Conservation (phyloP, 495 filamentous ascomycete species). For the Aspergillus campestris region DNA sequence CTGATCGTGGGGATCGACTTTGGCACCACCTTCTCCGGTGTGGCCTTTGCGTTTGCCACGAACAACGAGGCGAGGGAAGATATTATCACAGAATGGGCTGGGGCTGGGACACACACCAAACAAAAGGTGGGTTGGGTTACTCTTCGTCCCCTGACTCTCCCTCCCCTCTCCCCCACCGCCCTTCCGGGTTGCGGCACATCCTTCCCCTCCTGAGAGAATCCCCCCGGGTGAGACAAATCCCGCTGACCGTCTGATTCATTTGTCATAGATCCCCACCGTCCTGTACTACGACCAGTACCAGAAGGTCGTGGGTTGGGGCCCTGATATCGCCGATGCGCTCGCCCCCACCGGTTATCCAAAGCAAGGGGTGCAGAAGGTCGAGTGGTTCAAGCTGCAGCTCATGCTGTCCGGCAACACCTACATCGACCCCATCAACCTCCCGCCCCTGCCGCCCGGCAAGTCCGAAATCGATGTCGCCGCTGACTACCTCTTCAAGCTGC, state of each 20-base stretch:
- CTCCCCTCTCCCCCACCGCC: neutral
- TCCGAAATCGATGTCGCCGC: slow-evolving; percentile 74
- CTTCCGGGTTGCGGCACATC: neutral
- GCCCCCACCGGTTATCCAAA: slow-evolving; percentile 75
- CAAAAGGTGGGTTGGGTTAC: slow-evolving; percentile 48
- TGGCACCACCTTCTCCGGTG: slow-evolving; percentile 71
- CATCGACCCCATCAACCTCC: slow-evolving; percentile 74
- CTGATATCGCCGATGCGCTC: slow-evolving; percentile 70
- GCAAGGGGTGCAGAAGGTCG: slow-evolving; percentile 71
- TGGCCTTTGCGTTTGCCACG: slow-evolving; percentile 72
- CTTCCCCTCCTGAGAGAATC: neutral
- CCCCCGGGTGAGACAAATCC: neutral
- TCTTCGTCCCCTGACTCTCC: too few relatives aligned
- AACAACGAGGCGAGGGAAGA: slow-evolving; percentile 70
- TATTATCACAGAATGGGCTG: slow-evolving; percentile 75
- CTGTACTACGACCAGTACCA: slow-evolving; percentile 79
- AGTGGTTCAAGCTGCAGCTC: slow-evolving; percentile 78
- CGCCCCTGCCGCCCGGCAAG: slow-evolving; percentile 67
- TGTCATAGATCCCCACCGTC: slow-evolving; percentile 62
- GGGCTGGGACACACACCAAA: slow-evolving; percentile 67
- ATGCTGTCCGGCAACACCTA: slow-evolving; percentile 78
- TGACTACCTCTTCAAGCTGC: slow-evolving; percentile 72
- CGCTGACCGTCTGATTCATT: slow-evolving; percentile 4
- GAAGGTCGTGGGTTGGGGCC: slow-evolving; percentile 75
- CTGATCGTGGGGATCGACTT: slow-evolving; percentile 69